Evolutionary conservation across 1,139 yeast genomes (phyloP), one percentile per base, ranked within the genome.

Genomic region (Hanseniaspora uvarum): DNA sequence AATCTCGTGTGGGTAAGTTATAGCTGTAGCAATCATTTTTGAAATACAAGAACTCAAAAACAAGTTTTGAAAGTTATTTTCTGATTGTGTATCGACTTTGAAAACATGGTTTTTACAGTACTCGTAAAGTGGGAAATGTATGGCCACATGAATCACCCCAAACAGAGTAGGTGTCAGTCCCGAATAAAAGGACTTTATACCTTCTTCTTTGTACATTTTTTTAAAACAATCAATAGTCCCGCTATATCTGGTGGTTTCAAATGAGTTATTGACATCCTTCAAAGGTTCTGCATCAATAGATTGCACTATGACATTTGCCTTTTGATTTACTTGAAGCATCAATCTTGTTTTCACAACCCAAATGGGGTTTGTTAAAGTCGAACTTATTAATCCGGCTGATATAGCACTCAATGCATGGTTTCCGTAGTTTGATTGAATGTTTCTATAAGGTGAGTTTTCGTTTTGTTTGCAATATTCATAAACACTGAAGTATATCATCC

Each of bases 41-140:
- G 96, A 84, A 11, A 82, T 63, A 11, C 92, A 79, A 1, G 95
- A 85, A 1, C 97, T 94, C 19, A 77, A 62, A 5, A 87, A 74
- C 48, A 87, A 72, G 57, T 79, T 76, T 16, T 69, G 58, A 56
- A 74, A 68, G 59, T 48, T 31, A 24, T 16, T 23, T 23, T 38
- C 30, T 6, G 58, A 55, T 52, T 65, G 61, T 36, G 72, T 64
- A 36, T 63, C 58, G 21, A 87, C 72, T 21, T 31, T 24, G 28
- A 50, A 50, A 5, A 50, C 31, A 18, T 41, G 40, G 21, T 50
- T 43, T 28, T 92, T 92, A 59, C 92, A 71, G 60, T 79, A 74
- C 64, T 92, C 98, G 65, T 92, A 92, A n/a, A 88, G 80, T 21
- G 98, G 98, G 74, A 92, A 92, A 69, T 92, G 98, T 53, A 92